Conservation (phyloP, 345 rosid species). For the Acer campestre region DNA sequence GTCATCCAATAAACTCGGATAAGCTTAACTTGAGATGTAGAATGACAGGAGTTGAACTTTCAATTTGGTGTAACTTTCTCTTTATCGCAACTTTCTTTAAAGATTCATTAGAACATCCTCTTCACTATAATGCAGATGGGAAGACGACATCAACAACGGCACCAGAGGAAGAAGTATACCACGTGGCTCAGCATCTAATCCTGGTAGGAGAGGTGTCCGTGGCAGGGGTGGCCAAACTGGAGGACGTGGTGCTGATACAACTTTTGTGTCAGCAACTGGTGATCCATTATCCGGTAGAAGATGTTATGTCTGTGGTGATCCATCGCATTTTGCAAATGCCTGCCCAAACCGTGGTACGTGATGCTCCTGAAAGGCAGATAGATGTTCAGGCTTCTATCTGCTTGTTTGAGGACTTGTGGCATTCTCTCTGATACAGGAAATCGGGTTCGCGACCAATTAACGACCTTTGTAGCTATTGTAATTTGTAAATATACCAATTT, state of each 20-base stretch:
- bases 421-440: background rate
- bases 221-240: constrained; percentile 49
- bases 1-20: background rate
- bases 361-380: background rate
- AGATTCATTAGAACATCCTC: background rate
- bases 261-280: constrained; percentile 88
- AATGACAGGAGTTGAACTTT: background rate
- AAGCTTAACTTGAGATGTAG: background rate
- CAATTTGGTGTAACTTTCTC: background rate
- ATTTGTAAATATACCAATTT: background rate
- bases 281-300: constrained; percentile 75
- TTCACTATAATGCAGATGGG: constrained; percentile 67
- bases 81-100: background rate
- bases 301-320: constrained; percentile 90
- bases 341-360: constrained; percentile 75
- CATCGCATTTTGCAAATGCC: constrained; percentile 84
- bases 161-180: constrained; percentile 39
- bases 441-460: background rate
- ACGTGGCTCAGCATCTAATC: constrained; percentile 34
- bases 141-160: constrained; percentile 61
- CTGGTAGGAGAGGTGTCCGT: constrained; percentile 48
- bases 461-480: background rate
- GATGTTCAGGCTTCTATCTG: background rate
- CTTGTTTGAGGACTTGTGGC: background rate
- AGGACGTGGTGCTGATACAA: constrained; percentile 35